These are phyloP conservation scores for Gossypium sturtianum DNA, from an alignment of 345 rosid genomes.

Conservation along the genomic window DNA sequence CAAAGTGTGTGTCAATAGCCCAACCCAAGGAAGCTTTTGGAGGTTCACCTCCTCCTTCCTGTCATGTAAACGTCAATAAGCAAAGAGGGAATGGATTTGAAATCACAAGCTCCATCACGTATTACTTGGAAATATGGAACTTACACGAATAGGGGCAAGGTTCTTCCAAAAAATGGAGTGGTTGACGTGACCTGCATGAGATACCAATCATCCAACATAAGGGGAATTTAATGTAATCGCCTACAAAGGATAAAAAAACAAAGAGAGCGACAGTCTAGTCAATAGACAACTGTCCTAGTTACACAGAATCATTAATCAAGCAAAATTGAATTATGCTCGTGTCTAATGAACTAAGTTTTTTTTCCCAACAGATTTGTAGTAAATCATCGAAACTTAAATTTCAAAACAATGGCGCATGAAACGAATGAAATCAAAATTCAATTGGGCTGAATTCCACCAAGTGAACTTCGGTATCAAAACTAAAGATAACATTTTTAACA, in stretches of 20 bases:
- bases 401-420: background rate
- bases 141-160: constrained; percentile 62
- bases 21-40: constrained; percentile 69
- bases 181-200: constrained; percentile 70
- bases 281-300: background rate
- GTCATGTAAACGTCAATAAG: constrained; percentile 17
- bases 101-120: background rate
- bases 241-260: background rate
- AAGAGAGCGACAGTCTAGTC: background rate
- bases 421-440: background rate
- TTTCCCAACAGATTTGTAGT: background rate
- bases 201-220: background rate
- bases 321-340: background rate
- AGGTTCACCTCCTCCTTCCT: constrained; percentile 96
- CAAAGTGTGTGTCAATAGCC: constrained; percentile 76
- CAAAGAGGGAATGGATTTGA: background rate
- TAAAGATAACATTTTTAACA: background rate
- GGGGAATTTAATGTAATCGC: background rate
- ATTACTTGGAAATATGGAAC: constrained; percentile 17
- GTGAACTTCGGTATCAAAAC: background rate
- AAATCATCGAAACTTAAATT: background rate
- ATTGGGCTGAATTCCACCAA: background rate
- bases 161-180: constrained; percentile 95
- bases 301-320: background rate
- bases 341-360: background rate